These are phyloP conservation scores for Nigrograna mackinnonii DNA, from an alignment of 2,329 filamentous ascomycete genomes.

Conservation along the genomic window DNA sequence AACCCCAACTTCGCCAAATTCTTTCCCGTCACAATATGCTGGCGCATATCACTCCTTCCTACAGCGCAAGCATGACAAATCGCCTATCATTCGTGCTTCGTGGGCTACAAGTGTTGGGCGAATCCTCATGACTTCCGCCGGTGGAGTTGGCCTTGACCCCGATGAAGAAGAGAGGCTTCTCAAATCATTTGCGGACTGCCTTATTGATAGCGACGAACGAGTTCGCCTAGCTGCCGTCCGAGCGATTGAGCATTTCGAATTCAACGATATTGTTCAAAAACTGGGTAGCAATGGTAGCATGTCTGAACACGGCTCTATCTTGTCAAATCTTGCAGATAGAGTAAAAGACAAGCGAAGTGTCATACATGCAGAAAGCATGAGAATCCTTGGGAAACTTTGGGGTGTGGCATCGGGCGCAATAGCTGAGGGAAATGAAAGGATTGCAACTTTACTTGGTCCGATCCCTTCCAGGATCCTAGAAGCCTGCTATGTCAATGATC, in stretches of 20 bases:
- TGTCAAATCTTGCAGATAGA: constrained; percentile 82
- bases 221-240: constrained; percentile 89
- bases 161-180: constrained; percentile 80
- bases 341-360: constrained; percentile 82
- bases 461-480: constrained; percentile 87
- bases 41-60: constrained; percentile 83
- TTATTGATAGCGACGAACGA: constrained; percentile 87
- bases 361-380: constrained; percentile 86
- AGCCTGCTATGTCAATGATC: constrained; percentile 87
- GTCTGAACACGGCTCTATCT: constrained; percentile 73
- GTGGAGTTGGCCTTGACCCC: constrained; percentile 82
- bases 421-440: constrained; percentile 76
- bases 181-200: constrained; percentile 74
- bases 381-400: constrained; percentile 83
- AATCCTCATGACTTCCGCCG: constrained; percentile 88
- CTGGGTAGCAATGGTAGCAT: constrained; percentile 77
- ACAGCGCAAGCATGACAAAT: constrained; percentile 84
- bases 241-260: constrained; percentile 78
- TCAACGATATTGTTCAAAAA: constrained; percentile 80
- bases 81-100: constrained; percentile 75
- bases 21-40: constrained; percentile 82
- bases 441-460: constrained; percentile 73
- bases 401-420: constrained; percentile 90
- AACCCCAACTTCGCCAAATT: constrained; percentile 82
- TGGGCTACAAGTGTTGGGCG: constrained; percentile 86